Percentiles rank a stretch among this genome's conserved stretches.
Evolutionary conservation across 2,329 filamentous ascomycete species (phyloP).

Genomic region (Exophiala calicioides): DNA sequence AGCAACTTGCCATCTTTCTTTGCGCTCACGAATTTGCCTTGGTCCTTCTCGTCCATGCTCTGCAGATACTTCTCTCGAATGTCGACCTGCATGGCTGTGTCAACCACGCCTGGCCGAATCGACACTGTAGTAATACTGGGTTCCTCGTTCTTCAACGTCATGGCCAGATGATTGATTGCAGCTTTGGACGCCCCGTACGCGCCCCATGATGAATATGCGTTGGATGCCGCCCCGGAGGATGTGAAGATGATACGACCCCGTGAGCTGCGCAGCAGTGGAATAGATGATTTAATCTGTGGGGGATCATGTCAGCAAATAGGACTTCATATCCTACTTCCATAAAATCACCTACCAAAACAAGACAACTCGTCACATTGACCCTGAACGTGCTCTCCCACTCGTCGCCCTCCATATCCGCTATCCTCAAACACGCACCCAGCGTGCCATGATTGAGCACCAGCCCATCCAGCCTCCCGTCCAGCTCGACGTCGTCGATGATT

Average conservation of each 20-base stretch:
- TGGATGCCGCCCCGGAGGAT: constrained; percentile 73
- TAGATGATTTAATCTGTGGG: constrained; percentile 68
- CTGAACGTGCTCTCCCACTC: constrained; percentile 78
- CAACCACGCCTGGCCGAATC: constrained; percentile 76
- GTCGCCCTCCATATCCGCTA: constrained; percentile 67
- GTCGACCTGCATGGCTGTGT: constrained; percentile 87
- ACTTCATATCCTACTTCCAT: no score
- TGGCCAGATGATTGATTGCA: constrained; percentile 75
- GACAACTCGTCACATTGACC: constrained; percentile 80
- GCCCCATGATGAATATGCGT: constrained; percentile 71
- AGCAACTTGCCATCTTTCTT: constrained; percentile 72
- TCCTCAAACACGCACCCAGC: constrained; percentile 70
- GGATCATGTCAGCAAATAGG: no score
- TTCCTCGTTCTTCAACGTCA: constrained; percentile 75
- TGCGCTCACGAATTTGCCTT: constrained; percentile 66
- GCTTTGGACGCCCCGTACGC: constrained; percentile 83
- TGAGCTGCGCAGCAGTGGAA: constrained; percentile 67
- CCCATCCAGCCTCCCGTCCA: constrained; percentile 74
- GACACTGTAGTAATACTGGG: constrained; percentile 71
- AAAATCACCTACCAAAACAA: constrained; percentile 69
- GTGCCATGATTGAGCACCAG: constrained; percentile 87
- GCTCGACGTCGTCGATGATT: constrained; percentile 63
- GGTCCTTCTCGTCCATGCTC: constrained; percentile 60
- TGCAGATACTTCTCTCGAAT: constrained; percentile 71
- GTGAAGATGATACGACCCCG: constrained; percentile 74